phyloP scores from a whole-genome alignment of 306 rosid genomes.

The Cucurbita moschata region DNA sequence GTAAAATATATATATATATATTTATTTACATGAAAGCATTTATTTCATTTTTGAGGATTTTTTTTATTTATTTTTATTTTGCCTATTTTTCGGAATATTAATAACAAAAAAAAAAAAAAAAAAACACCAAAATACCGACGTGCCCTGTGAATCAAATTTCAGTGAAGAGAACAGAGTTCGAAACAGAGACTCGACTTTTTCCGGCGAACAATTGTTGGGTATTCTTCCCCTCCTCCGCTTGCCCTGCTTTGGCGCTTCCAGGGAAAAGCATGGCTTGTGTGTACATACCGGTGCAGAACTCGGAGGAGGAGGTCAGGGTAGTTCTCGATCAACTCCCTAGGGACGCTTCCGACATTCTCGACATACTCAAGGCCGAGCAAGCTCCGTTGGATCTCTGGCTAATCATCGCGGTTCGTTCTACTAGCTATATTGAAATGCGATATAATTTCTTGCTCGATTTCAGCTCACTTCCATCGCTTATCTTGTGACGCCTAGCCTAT shows the following conservation, averaged over 20 bases:
- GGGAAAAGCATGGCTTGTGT: constrained; percentile 57
- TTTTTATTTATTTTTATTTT: no score
- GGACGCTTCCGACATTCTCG: constrained; percentile 89
- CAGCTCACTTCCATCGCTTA: neutral
- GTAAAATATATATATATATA: no score
- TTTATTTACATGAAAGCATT: no score
- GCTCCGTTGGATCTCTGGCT: constrained; percentile 99
- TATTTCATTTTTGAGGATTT: no score
- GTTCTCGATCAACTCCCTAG: constrained; percentile 86
- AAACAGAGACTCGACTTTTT: constrained; percentile 23
- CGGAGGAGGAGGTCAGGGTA: constrained; percentile 97
- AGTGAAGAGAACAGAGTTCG: no score
- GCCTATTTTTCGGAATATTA: no score
- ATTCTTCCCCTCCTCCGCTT: neutral
- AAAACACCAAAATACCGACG: no score
- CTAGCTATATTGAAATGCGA: neutral
- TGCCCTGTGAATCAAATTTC: no score
- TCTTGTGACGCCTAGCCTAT: neutral
- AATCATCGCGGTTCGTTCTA: constrained; percentile 62
- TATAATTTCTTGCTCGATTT: neutral
- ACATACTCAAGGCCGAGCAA: constrained; percentile 96
- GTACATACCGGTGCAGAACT: constrained; percentile 95
- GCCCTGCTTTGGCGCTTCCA: neutral
- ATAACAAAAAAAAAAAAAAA: no score
- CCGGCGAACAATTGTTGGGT: neutral